Conservation (phyloP, 1,139 yeast genomes). For the Kluyveromyces sp. region DNA sequence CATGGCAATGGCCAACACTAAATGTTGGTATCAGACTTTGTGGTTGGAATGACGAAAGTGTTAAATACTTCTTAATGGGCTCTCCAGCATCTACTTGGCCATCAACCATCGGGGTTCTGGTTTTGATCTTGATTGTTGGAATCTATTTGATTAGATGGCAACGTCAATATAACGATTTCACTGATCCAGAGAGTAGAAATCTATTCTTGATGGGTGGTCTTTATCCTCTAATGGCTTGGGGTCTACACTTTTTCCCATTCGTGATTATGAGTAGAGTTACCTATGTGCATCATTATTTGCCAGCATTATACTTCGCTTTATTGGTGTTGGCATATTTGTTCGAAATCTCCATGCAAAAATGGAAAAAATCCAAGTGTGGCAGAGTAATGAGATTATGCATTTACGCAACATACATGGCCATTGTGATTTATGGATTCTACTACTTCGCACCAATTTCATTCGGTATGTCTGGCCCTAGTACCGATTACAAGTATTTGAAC, state of each 20-base stretch:
- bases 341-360: conserved; percentile 49
- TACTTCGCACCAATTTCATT: conserved; percentile 71
- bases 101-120: conserved; percentile 62
- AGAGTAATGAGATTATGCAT: conserved; percentile 29
- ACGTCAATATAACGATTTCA: conserved; percentile 74
- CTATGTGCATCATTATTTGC: conserved; percentile 93
- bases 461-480: conserved; percentile 83
- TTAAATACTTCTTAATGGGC: conserved; percentile 84
- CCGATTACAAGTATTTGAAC: conserved; percentile 61
- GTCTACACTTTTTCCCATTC: conserved; percentile 85
- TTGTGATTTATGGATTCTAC: conserved; percentile 61
- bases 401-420: conserved; percentile 41
- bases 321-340: conserved; percentile 68
- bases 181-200: conserved; percentile 31
- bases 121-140: conserved; percentile 50
- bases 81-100: conserved; percentile 94
- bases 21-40: conserved; percentile 91
- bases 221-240: conserved; percentile 91
- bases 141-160: conserved; percentile 81
- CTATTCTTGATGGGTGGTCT: conserved; percentile 71
- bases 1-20: conserved; percentile 99
- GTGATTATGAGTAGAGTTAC: conserved; percentile 95
- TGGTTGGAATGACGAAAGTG: conserved; percentile 79
- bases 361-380: conserved; percentile 28
- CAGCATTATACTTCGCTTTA: conserved; percentile 93